Base-by-base conservation (phyloP, 2,329 filamentous ascomycete species). In the Cladosporium sp. region DNA sequence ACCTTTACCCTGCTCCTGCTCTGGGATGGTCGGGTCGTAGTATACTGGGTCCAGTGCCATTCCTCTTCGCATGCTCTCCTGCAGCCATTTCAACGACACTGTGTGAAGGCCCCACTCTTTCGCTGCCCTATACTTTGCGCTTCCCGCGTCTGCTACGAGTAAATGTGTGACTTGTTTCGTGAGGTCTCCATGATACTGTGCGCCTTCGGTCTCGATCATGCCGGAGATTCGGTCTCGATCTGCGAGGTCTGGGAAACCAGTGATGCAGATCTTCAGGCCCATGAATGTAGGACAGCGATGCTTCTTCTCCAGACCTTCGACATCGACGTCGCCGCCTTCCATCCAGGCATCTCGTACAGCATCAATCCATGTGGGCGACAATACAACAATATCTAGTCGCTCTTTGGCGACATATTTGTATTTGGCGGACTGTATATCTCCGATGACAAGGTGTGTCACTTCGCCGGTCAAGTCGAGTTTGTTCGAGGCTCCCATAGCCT, bases 321-420 rank as follows among this genome's bases (percentile, higher is more conserved):
- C 80, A 64, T 96, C 82, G 37, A 92, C 84, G 39, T 88, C 83
- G 40, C 82, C 80, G 43, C 89, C 90, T 44, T 82, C 74, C 58
- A 92, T 85, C 93, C 93, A 99, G 39, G 84, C 75, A 20, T 85
- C 76, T 20, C 88, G 80, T 15, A 96, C 79, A 13, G 86, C 87
- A 50, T 92, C 84, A 43, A 99, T 79, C 88, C 90, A 99, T 62
- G 82, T 80, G n/a, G 85, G 81, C 38, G 81, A 81, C 73, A 99
- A 84, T 43, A 90, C 85, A 65, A 83, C 84, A 63, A 99, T 85
- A 64, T 99, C 93, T 42, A 86, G 83, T 47, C 93, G 82, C 67
- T 92, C 87, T 64, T 85, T 88, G 48, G 92, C 93, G 63, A 97
- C 92, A 75, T 95, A 96, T 68, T 85, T 86, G 71, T 99, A 99